Percentiles rank a stretch among this genome's conserved stretches.
phyloP scores from a whole-genome alignment of 495 filamentous ascomycete species.

The Cryomyces minteri region DNA sequence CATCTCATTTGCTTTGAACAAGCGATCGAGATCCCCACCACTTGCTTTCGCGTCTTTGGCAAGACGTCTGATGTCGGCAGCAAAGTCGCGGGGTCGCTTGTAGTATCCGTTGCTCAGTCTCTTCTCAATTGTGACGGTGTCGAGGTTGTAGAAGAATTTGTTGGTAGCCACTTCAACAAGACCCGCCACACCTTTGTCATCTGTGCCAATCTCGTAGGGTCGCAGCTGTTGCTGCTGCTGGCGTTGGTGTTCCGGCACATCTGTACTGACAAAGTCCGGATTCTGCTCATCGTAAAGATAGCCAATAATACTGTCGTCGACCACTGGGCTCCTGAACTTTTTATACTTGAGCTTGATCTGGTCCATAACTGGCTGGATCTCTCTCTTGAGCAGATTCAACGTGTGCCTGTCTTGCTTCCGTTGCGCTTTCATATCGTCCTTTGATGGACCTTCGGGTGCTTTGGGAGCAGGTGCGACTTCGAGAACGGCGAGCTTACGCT shows the following conservation, averaged over 20 bases:
- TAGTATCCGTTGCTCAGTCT: conserved; percentile 91
- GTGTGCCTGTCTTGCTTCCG: conserved; percentile 61
- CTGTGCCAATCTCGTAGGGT: conserved; percentile 56
- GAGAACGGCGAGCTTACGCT: conserved; percentile 58
- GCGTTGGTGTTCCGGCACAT: conserved; percentile 40
- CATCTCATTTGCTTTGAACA: conserved; percentile 76
- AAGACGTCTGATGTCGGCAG: conserved; percentile 65
- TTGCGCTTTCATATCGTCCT: conserved; percentile 63
- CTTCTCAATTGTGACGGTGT: conserved; percentile 85
- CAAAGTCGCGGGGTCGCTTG: conserved; percentile 69
- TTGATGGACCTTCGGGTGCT: conserved; percentile 29
- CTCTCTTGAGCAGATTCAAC: conserved; percentile 69
- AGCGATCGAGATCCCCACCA: conserved; percentile 51
- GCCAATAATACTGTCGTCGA: conserved; percentile 49
- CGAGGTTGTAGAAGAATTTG: conserved; percentile 87
- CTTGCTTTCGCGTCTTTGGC: conserved; percentile 62
- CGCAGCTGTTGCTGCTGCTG: conserved; percentile 33
- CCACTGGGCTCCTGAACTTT: conserved; percentile 61
- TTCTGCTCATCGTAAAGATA: conserved; percentile 75
- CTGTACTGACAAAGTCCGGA: conserved; percentile 60
- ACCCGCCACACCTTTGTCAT: conserved; percentile 55
- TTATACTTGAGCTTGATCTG: conserved; percentile 72
- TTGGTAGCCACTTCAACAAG: conserved; percentile 48
- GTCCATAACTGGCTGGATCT: conserved; percentile 87
- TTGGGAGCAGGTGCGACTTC: conserved; percentile 40